A percentile compares a stretch with the other conserved stretches of the same genome.
These are phyloP conservation scores for Neodidymelliopsis sp. DNA, from an alignment of 2,329 filamentous ascomycete species.

Conservation along the genomic window DNA sequence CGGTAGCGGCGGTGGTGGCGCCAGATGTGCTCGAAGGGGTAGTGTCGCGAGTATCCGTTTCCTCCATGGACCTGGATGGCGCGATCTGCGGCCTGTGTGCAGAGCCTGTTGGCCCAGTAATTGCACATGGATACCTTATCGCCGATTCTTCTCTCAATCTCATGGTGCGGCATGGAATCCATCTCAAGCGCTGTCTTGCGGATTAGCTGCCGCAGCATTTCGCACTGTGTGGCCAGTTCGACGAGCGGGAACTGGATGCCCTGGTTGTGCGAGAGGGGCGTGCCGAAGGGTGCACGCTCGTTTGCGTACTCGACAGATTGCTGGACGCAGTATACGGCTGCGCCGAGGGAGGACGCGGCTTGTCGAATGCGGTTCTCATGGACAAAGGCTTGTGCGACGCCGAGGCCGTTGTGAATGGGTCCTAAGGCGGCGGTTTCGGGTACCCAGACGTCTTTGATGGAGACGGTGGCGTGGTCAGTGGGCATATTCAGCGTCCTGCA, in stretches of 20 bases:
- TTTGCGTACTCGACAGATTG: slow-evolving; percentile 65
- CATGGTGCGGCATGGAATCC: slow-evolving; percentile 62
- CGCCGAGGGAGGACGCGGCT: slow-evolving; percentile 66
- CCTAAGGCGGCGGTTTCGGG: slow-evolving; percentile 63
- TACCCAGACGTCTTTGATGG: slow-evolving; percentile 64
- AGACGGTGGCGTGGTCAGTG: slow-evolving; percentile 69
- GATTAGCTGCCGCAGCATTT: slow-evolving; percentile 68
- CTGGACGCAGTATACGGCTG: slow-evolving; percentile 67
- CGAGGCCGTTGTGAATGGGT: slow-evolving; percentile 61
- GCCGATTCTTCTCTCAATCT: slow-evolving; percentile 65
- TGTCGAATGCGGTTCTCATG: slow-evolving; percentile 72
- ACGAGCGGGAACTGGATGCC: slow-evolving; percentile 71
- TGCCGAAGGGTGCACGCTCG: slow-evolving; percentile 63
- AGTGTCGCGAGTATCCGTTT: slow-evolving; percentile 65
- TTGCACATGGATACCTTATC: slow-evolving; percentile 72
- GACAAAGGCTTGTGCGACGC: slow-evolving; percentile 70
- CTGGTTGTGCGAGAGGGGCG: slow-evolving; percentile 65
- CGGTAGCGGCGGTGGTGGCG: slow-evolving; percentile 68
- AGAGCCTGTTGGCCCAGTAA: slow-evolving; percentile 69
- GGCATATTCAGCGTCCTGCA: slow-evolving; percentile 69
- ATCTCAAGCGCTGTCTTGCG: slow-evolving; percentile 68
- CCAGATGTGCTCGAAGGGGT: slow-evolving; percentile 71
- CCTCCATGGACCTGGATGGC: slow-evolving; percentile 70
- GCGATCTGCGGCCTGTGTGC: slow-evolving; percentile 66
- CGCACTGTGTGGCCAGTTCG: slow-evolving; percentile 66